Evolutionary conservation across 2,329 filamentous ascomycete genomes (phyloP).

Genomic region (Colletotrichum nymphaeae): DNA sequence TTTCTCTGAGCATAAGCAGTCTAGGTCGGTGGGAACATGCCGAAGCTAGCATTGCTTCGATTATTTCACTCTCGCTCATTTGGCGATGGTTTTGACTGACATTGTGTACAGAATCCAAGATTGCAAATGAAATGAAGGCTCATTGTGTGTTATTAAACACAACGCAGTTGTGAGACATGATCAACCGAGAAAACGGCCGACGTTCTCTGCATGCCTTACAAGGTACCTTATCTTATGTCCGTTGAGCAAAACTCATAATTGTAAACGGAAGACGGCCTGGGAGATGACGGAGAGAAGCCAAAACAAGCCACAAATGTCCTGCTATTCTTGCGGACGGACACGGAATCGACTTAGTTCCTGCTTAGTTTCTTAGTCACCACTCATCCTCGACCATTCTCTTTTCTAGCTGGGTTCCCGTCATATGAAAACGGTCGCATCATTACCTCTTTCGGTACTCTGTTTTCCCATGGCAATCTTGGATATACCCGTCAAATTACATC

Average conservation of each 20-base stretch:
- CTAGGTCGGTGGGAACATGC: not conserved
- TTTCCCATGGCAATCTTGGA: not conserved
- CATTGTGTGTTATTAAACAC: not conserved
- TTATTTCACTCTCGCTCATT: not conserved
- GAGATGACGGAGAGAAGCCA: constrained; percentile 1
- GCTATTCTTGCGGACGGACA: constrained; percentile 3
- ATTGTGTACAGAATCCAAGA: not conserved
- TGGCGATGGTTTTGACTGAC: not conserved
- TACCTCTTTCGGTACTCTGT: not conserved
- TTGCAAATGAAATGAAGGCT: not conserved
- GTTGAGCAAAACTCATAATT: not conserved
- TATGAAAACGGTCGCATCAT: constrained; percentile 2
- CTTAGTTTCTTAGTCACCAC: not conserved
- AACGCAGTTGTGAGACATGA: not conserved
- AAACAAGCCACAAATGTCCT: constrained; percentile 25
- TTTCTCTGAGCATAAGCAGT: not conserved
- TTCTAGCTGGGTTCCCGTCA: constrained; percentile 16
- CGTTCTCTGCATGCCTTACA: not conserved
- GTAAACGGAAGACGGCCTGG: not conserved
- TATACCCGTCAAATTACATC: not conserved
- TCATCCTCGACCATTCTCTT: not conserved
- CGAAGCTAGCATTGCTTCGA: not conserved
- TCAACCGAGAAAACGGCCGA: not conserved
- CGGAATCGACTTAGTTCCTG: not conserved
- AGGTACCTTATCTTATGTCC: not conserved